Conservation (phyloP, 2,329 filamentous ascomycete species). For the Diaporthe vaccinii region DNA sequence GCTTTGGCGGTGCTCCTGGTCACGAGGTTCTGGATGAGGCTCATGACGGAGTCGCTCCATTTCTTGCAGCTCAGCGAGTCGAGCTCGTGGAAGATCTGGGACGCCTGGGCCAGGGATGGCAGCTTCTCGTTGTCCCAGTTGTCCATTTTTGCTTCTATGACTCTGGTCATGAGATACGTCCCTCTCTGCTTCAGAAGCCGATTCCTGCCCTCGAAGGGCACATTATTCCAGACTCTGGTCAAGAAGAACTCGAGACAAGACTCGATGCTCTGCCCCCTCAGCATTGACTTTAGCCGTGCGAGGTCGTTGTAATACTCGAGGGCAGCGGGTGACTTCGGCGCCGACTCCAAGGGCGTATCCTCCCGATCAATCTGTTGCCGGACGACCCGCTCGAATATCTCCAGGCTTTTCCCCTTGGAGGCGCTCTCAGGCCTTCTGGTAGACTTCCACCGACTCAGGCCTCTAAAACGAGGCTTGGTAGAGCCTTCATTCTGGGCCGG, state of each 20-base stretch:
- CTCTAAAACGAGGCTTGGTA: conserved; percentile 25
- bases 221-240: conserved; percentile 41
- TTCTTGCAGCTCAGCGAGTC: conserved; percentile 49
- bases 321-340: conserved; percentile 29
- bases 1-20: conserved; percentile 45
- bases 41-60: conserved; percentile 53
- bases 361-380: conserved; percentile 25
- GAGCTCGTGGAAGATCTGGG: conserved; percentile 52
- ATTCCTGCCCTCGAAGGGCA: conserved; percentile 44
- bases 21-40: conserved; percentile 51
- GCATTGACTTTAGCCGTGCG: conserved; percentile 47
- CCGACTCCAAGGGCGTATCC: neutral
- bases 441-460: conserved; percentile 12
- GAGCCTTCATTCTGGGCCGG: neutral
- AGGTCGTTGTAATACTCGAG: conserved; percentile 48
- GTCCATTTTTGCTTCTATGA: conserved; percentile 50
- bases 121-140: conserved; percentile 49
- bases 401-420: conserved; percentile 23
- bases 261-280: conserved; percentile 42
- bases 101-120: conserved; percentile 56
- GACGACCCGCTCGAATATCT: conserved; percentile 38
- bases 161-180: conserved; percentile 48
- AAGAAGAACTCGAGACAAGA: conserved; percentile 52
- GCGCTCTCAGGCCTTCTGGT: neutral
- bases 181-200: conserved; percentile 44